These are phyloP conservation scores for Ceratopteris richardii DNA, from an alignment of 75 land plant genomes.

Conservation along the genomic window DNA sequence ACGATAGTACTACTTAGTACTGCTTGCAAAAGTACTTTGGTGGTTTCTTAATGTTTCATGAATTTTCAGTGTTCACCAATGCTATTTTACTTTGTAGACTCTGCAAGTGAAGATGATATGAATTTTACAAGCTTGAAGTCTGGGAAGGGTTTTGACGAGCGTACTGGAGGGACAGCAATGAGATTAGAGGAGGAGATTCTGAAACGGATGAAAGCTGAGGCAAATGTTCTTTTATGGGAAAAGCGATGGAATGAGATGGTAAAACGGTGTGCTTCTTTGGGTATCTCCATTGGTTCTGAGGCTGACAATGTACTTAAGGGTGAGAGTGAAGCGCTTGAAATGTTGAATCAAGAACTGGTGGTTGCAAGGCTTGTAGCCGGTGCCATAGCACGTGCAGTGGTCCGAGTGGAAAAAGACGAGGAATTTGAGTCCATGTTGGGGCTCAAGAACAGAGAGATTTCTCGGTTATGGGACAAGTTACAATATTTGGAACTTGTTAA, in stretches of 20 bases:
- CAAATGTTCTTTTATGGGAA: slow-evolving; percentile 22
- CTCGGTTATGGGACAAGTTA: slow-evolving; percentile 45
- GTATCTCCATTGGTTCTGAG: slow-evolving; percentile 2
- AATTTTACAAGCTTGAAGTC: not conserved
- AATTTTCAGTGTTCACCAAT: no score
- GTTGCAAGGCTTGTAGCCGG: slow-evolving; percentile 31
- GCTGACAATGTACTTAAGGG: not conserved
- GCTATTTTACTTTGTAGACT: no score
- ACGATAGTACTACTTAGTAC: no score
- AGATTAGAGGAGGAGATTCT: slow-evolving; percentile 30
- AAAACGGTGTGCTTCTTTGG: slow-evolving; percentile 11
- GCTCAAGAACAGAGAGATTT: slow-evolving; percentile 40
- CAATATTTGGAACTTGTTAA: slow-evolving; percentile 47
- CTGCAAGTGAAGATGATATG: slow-evolving; percentile 22
- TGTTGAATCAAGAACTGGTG: slow-evolving; percentile 12
- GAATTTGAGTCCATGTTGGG: slow-evolving; percentile 26
- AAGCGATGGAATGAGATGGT: slow-evolving; percentile 28
- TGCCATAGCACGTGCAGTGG: slow-evolving; percentile 31
- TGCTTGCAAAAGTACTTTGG: no score
- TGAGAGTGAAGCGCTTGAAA: not conserved
- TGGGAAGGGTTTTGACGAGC: slow-evolving; percentile 3
- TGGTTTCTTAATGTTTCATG: no score
- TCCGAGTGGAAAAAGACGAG: slow-evolving; percentile 33
- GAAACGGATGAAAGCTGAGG: slow-evolving; percentile 35
- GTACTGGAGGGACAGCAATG: slow-evolving; percentile 1